Base-by-base conservation (phyloP, 495 filamentous ascomycete genomes). In the Talaromyces nanjingensis region DNA sequence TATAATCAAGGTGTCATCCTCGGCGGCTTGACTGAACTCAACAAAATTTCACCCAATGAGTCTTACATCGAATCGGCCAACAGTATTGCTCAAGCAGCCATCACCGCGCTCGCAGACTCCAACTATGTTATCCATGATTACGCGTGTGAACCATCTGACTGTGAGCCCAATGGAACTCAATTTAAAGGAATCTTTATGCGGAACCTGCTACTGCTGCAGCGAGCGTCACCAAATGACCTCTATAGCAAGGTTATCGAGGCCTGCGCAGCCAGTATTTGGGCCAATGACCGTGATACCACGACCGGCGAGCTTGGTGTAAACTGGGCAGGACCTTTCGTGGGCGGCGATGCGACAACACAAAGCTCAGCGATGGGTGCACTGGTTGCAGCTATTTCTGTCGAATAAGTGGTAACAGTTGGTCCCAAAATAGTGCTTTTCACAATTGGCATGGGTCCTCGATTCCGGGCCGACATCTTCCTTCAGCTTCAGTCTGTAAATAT, bases 1-100 rank as follows among this genome's bases (percentile, higher is more conserved):
- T 93, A 93, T 77, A 93, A 92, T 75, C 90, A 93, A 73, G 90
- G 89, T 42, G 88, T 91, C 29, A 77, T 92, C 39, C 79, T 92
- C 12, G 89, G 89, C 14, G 90, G 81, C 0, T 79, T 92, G 1
- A 84, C 88, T 53, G 89, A 92, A 73, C 77, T 92, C 58, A 72
- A 79, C 70, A 76, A 72, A 63, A 86, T 85, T 1, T 78, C 79
- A 1, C 77, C 79, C 0, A 80, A 89, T 67, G 14, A 64, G 12
- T 74, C 77, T n/a, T 80, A 83, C 25, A 73, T 91, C 11, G 66
- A 68, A 22, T 72, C 79, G 1, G 90, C 90, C n/a, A 74, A 77
- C 29, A 69, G 67, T 29, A 90, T 92, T 60, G 90, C 88, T n/a
- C 77, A 77, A 20, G 87, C 85, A 3, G 86, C 86, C 6, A 83